Conservation (phyloP, 768 basidiomycete species). For the Rickenella mellea region DNA sequence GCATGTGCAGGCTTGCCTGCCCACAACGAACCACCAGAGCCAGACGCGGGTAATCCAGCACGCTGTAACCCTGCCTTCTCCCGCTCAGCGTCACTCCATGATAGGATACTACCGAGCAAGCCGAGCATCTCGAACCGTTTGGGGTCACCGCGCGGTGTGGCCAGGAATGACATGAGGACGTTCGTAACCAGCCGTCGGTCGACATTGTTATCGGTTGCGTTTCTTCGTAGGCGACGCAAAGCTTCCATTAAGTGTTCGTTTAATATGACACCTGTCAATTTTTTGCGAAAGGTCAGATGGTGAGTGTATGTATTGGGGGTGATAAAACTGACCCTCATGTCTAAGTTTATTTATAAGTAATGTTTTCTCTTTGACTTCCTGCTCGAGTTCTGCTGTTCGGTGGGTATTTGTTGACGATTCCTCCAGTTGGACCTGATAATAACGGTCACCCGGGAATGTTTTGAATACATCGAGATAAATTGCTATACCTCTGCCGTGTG, state of each 20-base stretch:
- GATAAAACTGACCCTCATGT: slow-evolving; percentile 68
- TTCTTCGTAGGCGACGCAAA: slow-evolving; percentile 83
- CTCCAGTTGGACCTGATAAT: slow-evolving; percentile 59
- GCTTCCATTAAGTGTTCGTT: slow-evolving; percentile 98
- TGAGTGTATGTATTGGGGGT: not conserved
- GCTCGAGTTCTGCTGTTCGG: slow-evolving; percentile 66
- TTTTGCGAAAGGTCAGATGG: slow-evolving; percentile 4
- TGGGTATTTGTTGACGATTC: slow-evolving; percentile 60
- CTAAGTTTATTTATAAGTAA: slow-evolving; percentile 90
- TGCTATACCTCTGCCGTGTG: slow-evolving; percentile 79
- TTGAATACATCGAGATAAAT: slow-evolving; percentile 9
- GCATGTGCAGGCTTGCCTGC: slow-evolving; percentile 18
- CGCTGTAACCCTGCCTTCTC: slow-evolving; percentile 85
- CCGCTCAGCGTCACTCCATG: slow-evolving; percentile 85
- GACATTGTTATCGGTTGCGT: slow-evolving; percentile 78
- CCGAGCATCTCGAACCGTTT: slow-evolving; percentile 97
- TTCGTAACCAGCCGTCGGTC: slow-evolving; percentile 93
- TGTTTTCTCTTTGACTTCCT: slow-evolving; percentile 92
- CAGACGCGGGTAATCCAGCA: slow-evolving; percentile 13
- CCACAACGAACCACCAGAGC: slow-evolving; percentile 16
- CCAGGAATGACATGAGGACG: slow-evolving; percentile 81
- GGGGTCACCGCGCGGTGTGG: slow-evolving; percentile 81
- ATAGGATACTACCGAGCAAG: slow-evolving; percentile 81
- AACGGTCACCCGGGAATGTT: not conserved
- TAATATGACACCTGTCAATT: slow-evolving; percentile 75